Evolutionary conservation across 768 basidiomycete species (phyloP), one percentile per base, ranked within the genome.

Genomic region (Collybia mongolica): DNA sequence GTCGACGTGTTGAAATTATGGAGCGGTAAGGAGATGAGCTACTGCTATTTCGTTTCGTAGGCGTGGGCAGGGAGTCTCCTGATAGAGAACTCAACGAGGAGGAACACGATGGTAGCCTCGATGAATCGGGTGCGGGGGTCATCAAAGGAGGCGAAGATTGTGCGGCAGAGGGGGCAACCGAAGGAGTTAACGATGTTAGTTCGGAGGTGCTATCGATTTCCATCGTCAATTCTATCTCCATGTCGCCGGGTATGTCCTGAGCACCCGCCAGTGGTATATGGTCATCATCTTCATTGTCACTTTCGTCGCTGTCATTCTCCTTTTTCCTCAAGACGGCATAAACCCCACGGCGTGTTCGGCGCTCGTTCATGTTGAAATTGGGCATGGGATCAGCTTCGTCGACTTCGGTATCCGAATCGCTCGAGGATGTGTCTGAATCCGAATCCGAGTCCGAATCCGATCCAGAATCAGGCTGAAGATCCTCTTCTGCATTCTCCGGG

Each of bases 281-380:
- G 53, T 75, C 70, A 46, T 73, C 76, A 37, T 76, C 80, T 37
- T 82, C 79, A 42, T 81, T 80, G 20, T 83, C 79, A 51, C 79
- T 81, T 51, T 81, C 81, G 54, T 86, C 84, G 36, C 80, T 80
- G 44, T 82, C 80, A 18, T 83, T 78, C 48, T 77, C 79, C 51
- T 77, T 74, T 53, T 81, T 76, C 54, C 77, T 74, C 54, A 84
- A 67, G 36, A 88, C 79, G 23, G 86, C 86, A 63, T 92, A 92
- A 15, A 92, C 90, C 26, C 90, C 89, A 37, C 90, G 78, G 24
- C 90, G 82, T 43, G 90, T 92, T 54, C 90, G 75, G 35, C 90
- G 77, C 63, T 91, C 90, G 59, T 92, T 86, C 53, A 90, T 68
- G 58, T 92, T 88, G 48, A 83, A 67, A 39, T 60, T 54, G 49